A percentile compares a stretch with the other conserved stretches of the same genome.
Conservation (phyloP, 1,139 yeast genomes). For the Magnusiomyces paraingens region DNA sequence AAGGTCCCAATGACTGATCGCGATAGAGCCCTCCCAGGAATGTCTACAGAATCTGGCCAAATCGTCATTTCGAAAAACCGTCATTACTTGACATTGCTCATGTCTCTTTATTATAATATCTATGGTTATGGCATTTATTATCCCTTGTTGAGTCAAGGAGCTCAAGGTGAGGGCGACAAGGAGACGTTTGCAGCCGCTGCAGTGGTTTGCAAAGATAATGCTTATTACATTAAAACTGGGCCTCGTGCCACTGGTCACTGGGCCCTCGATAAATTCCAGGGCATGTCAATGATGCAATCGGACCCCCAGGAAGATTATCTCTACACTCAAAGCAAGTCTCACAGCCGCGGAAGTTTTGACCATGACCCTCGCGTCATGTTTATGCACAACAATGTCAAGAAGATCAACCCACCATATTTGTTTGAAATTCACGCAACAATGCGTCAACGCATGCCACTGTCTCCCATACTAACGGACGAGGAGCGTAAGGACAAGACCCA, state of each 20-base stretch:
- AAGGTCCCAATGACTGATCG: slow-evolving; percentile 58
- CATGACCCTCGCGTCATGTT: slow-evolving; percentile 43
- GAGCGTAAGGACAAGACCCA: slow-evolving; percentile 7
- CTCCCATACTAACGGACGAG: slow-evolving; percentile 22
- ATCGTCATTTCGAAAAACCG: slow-evolving; percentile 57
- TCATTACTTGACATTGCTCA: slow-evolving; percentile 57
- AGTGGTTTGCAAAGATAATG: slow-evolving; percentile 50
- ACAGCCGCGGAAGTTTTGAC: slow-evolving; percentile 19
- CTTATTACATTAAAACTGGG: slow-evolving; percentile 61
- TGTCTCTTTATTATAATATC: slow-evolving; percentile 70
- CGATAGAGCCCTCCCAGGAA: slow-evolving; percentile 69
- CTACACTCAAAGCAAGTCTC: slow-evolving; percentile 11
- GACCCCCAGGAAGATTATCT: slow-evolving; percentile 56
- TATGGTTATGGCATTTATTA: slow-evolving; percentile 75
- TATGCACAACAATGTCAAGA: slow-evolving; percentile 62
- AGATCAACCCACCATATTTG: slow-evolving; percentile 52
- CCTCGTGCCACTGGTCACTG: slow-evolving; percentile 50
- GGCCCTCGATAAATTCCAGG: slow-evolving; percentile 41
- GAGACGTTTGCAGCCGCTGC: slow-evolving; percentile 85
- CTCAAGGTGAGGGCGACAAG: slow-evolving; percentile 87
- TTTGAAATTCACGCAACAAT: background rate
- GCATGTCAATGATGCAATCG: slow-evolving; percentile 69
- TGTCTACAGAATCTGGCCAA: slow-evolving; percentile 80
- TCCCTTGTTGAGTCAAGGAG: slow-evolving; percentile 79
- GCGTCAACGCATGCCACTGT: slow-evolving; percentile 32